A percentile compares a stretch with the other conserved stretches of the same genome.
These are phyloP conservation scores for Arachnomyces sp. DNA, from an alignment of 2,329 filamentous ascomycete species.

Conservation along the genomic window DNA sequence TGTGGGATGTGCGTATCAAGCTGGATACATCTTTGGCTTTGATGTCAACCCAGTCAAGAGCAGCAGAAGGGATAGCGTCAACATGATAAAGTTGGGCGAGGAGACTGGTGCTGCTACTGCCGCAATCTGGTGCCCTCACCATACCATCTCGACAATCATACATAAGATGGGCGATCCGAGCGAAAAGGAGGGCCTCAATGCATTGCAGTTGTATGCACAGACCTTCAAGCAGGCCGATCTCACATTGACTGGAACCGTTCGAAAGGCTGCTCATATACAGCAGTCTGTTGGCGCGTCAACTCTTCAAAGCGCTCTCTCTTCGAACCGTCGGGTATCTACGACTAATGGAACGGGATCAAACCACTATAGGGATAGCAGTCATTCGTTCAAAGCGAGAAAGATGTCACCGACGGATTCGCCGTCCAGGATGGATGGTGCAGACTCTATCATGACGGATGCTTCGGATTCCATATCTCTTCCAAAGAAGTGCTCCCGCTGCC, in stretches of 20 bases:
- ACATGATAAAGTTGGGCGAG: slow-evolving; percentile 68
- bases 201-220: slow-evolving; percentile 75
- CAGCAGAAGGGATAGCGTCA: slow-evolving; percentile 71
- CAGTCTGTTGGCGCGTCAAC: slow-evolving; percentile 28
- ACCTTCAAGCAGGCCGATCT: slow-evolving; percentile 94
- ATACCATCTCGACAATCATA: slow-evolving; percentile 63
- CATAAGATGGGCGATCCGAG: slow-evolving; percentile 72
- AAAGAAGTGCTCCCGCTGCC: slow-evolving; percentile 34
- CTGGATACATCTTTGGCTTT: slow-evolving; percentile 77
- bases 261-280: slow-evolving; percentile 69
- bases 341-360: slow-evolving; percentile 30
- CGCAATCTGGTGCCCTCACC: slow-evolving; percentile 84
- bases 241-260: slow-evolving; percentile 79
- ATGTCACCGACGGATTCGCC: not conserved
- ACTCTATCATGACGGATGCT: not conserved
- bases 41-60: slow-evolving; percentile 85
- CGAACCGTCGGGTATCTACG: slow-evolving; percentile 50
- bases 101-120: slow-evolving; percentile 81
- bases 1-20: slow-evolving; percentile 80
- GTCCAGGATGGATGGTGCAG: not conserved
- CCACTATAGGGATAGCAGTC: slow-evolving; percentile 18
- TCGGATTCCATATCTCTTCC: not conserved
- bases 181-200: slow-evolving; percentile 63
- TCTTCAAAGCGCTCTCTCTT: slow-evolving; percentile 21
- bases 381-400: slow-evolving; percentile 1